phyloP scores from a whole-genome alignment of 768 basidiomycete genomes.

The Clitopilus passeckerianus region DNA sequence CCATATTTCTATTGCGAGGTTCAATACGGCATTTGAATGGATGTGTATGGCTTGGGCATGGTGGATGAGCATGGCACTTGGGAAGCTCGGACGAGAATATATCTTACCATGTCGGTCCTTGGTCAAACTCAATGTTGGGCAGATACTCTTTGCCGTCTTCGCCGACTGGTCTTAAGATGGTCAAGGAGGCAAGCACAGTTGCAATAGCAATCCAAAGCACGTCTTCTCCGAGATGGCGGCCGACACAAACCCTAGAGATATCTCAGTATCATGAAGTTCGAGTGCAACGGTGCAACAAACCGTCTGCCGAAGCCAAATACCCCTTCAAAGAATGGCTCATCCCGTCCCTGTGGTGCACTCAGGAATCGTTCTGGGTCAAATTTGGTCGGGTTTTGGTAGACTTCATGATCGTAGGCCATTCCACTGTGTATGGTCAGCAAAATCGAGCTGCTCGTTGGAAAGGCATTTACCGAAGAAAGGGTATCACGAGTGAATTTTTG shows the following conservation, averaged over 20 bases:
- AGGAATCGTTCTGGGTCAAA: conserved; percentile 40
- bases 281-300: conserved; percentile 1
- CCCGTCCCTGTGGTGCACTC: conserved; percentile 9
- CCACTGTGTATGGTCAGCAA: conserved; percentile 21
- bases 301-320: conserved; percentile 21
- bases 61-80: background rate
- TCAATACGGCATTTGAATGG: conserved; percentile 9
- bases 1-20: conserved; percentile 3
- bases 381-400: conserved; percentile 31
- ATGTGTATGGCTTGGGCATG: conserved; percentile 1
- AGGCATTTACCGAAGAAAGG: conserved; percentile 28
- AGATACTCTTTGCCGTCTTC: conserved; percentile 29
- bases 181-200: conserved; percentile 20
- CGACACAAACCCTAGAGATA: conserved; percentile 29
- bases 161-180: conserved; percentile 29
- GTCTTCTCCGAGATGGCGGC: conserved; percentile 35
- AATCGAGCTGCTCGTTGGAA: background rate
- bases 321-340: conserved; percentile 7
- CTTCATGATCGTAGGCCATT: conserved; percentile 28
- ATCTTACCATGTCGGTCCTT: conserved; percentile 12
- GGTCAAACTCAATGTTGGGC: conserved; percentile 25
- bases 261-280: background rate
- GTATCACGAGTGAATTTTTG: conserved; percentile 33
- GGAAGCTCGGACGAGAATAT: background rate
- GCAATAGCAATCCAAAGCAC: conserved; percentile 24